Base-by-base conservation (phyloP, 352 stramenopile species). In the Globisporangium perplexum region DNA sequence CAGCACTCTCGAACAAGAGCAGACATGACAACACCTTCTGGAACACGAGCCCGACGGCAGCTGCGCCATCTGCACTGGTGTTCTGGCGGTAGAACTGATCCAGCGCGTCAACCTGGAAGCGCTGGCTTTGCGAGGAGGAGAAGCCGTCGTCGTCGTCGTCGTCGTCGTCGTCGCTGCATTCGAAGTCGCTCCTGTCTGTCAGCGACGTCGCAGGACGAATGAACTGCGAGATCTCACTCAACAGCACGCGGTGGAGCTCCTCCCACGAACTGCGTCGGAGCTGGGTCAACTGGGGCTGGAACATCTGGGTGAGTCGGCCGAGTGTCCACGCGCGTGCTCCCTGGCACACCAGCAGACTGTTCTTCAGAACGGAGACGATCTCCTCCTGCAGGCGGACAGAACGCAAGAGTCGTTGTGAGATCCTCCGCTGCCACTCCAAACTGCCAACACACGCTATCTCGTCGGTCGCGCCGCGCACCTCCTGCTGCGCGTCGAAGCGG, bases 401-500 rank as follows among this genome's bases (percentile, higher is more conserved):
- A 26, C 22, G 4, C 17, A 42, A n/a, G 36, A 15, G 23, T 14
- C 7, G 36, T 20, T 23, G 33, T 36, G 11, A 26, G 30, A 28
- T 36, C 8, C 47, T 4, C 20, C 15, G 12, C 7, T 8, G 10
- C 12, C 24, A 30, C 22, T 6, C 22, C 23, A 23, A n/a, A n/a
- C n/a, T n/a, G n/a, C n/a, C n/a, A n/a, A n/a, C 26, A 11, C 11
- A 38, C 12, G 33, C 33, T 7, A 39, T 18, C 22, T 4, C 1
- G 5, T 5, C 20, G 3, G 18, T 4, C 39, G 6, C 5, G 4
- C 7, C 56, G 55, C 65, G 53, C 65, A 89, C 77, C 64, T 90
- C 77, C 66, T 93, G 79, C 38, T 74, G 64, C 8, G 71, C 65
- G 55, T 82, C 79, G 11, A 90, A 75, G 28, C 33, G 26, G 4